These are phyloP conservation scores for Zygosaccharomyces rouxii DNA, from an alignment of 805 yeast genomes.

Conservation along the genomic window DNA sequence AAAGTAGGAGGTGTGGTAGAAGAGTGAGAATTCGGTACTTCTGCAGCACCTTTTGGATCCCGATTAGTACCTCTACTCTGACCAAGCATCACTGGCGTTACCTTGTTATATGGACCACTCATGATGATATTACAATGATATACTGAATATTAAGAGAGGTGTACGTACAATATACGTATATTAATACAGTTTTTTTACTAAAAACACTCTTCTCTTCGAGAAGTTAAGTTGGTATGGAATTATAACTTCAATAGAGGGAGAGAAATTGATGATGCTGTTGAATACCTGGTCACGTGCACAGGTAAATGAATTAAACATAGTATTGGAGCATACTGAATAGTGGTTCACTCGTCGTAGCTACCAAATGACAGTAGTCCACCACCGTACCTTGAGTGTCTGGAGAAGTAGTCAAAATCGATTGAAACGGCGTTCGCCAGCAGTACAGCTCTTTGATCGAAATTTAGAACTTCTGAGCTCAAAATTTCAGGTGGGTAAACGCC, in stretches of 20 bases:
- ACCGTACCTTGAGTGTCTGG: slow-evolving; percentile 74
- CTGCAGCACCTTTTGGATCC: neutral
- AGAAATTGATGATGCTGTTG: too few relatives aligned
- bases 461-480: slow-evolving; percentile 41
- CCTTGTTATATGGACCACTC: slow-evolving; percentile 24
- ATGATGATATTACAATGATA: neutral
- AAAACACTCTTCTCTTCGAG: too few relatives aligned
- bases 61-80: slow-evolving; percentile 9
- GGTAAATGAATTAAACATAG: neutral
- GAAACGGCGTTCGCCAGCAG: slow-evolving; percentile 84
- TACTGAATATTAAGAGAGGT: neutral
- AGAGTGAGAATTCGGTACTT: neutral
- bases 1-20: slow-evolving; percentile 1
- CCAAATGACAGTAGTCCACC: slow-evolving; percentile 37
- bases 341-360: slow-evolving; percentile 20
- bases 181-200: neutral
- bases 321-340: too few relatives aligned
- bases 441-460: slow-evolving; percentile 79
- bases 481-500: slow-evolving; percentile 48
- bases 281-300: too few relatives aligned
- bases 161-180: neutral
- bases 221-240: too few relatives aligned
- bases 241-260: too few relatives aligned
- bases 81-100: slow-evolving; percentile 26
- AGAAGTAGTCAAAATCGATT: slow-evolving; percentile 93